phyloP scores from a whole-genome alignment of 2,329 filamentous ascomycete species.

The Calonectria naviculata region DNA sequence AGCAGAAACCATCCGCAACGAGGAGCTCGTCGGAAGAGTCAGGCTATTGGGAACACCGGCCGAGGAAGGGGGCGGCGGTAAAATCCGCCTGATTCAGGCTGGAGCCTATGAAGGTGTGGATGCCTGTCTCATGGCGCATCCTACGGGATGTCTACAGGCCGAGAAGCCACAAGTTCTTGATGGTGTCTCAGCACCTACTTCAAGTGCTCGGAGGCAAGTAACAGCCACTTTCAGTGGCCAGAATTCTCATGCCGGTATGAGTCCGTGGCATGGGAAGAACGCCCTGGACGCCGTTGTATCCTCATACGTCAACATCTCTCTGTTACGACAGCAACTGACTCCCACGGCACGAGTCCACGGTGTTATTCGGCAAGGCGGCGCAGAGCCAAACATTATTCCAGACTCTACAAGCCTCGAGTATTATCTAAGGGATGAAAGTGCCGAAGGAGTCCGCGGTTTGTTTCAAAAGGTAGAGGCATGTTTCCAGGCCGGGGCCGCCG shows the following conservation, averaged over 20 bases:
- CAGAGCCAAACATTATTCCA: slow-evolving; percentile 67
- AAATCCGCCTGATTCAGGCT: slow-evolving; percentile 56
- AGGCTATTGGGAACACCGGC: slow-evolving; percentile 62
- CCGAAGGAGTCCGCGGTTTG: slow-evolving; percentile 49
- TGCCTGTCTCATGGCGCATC: slow-evolving; percentile 44
- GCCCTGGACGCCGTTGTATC: slow-evolving; percentile 67
- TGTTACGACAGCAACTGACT: slow-evolving; percentile 66
- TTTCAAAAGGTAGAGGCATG: slow-evolving; percentile 50
- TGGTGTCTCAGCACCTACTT: slow-evolving; percentile 54
- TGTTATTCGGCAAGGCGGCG: slow-evolving; percentile 64
- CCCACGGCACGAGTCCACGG: slow-evolving; percentile 62
- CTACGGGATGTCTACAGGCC: slow-evolving; percentile 16
- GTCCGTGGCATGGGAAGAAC: slow-evolving; percentile 70
- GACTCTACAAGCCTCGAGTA: slow-evolving; percentile 54
- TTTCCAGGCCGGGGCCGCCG: slow-evolving; percentile 51
- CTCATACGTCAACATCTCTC: slow-evolving; percentile 59
- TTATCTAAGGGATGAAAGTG: slow-evolving; percentile 38
- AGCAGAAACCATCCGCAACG: slow-evolving; percentile 23
- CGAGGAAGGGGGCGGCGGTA: slow-evolving; percentile 64
- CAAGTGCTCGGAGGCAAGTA: slow-evolving; percentile 62
- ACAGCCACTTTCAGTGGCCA: slow-evolving; percentile 64
- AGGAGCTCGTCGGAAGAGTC: slow-evolving; percentile 15
- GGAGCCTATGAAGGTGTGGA: slow-evolving; percentile 55
- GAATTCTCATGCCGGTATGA: slow-evolving; percentile 66
- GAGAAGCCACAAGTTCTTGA: slow-evolving; percentile 13